These are phyloP conservation scores for Apiotrichum sp. DNA, from an alignment of 1,284 basidiomycete species.

Conservation along the genomic window DNA sequence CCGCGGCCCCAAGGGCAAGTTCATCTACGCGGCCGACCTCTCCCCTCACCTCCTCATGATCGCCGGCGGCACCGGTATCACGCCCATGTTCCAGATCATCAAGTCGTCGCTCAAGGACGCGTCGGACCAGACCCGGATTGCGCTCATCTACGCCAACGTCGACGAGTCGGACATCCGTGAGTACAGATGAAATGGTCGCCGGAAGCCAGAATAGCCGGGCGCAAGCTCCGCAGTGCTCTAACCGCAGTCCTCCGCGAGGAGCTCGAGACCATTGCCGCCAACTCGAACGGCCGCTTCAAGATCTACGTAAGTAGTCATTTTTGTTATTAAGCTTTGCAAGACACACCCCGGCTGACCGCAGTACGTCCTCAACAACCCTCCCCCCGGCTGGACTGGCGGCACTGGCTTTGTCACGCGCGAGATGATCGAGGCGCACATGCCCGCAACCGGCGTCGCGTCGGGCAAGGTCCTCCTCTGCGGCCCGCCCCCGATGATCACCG, in stretches of 20 bases:
- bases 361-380: slow-evolving; percentile 83
- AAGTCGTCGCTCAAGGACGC: slow-evolving; percentile 77
- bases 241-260: slow-evolving; percentile 68
- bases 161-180: slow-evolving; percentile 69
- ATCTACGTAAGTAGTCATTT: slow-evolving; percentile 52
- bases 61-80: slow-evolving; percentile 88
- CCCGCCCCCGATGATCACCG: slow-evolving; percentile 91
- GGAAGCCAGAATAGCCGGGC: no score
- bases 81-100: slow-evolving; percentile 97
- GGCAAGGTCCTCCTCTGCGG: slow-evolving; percentile 78
- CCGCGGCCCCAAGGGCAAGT: slow-evolving; percentile 95
- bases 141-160: slow-evolving; percentile 96
- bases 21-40: slow-evolving; percentile 66
- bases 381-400: slow-evolving; percentile 77
- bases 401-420: slow-evolving; percentile 90
- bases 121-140: slow-evolving; percentile 71
- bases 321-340: no score
- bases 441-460: slow-evolving; percentile 42
- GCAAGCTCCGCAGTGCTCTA: neutral
- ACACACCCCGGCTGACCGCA: neutral
- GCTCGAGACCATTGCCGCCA: slow-evolving; percentile 60
- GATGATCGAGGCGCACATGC: slow-evolving; percentile 74
- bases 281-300: slow-evolving; percentile 61
- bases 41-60: slow-evolving; percentile 87
- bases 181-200: slow-evolving; percentile 7